Conservation (phyloP, 306 rosid genomes). For the Citrullus mucosospermus region DNA sequence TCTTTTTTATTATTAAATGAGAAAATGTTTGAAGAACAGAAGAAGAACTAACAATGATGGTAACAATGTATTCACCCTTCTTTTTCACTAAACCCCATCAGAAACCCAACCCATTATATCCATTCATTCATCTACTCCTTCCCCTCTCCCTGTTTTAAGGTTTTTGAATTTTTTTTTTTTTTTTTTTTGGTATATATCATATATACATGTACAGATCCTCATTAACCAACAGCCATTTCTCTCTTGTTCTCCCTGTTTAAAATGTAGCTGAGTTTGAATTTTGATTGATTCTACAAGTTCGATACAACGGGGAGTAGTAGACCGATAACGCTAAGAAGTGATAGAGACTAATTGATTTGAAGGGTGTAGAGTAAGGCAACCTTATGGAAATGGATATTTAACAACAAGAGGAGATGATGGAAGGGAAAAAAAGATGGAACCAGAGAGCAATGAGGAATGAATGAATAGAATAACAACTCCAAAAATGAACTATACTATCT, state of each 20-base stretch:
- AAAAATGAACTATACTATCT: slow-evolving; percentile 44
- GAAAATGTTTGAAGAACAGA: slow-evolving; percentile 6
- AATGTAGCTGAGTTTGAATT: neutral
- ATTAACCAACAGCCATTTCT: neutral
- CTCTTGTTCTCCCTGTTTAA: neutral
- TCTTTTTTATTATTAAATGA: slow-evolving; percentile 3
- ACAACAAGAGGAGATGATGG: neutral
- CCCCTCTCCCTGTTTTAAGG: neutral
- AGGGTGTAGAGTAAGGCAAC: neutral
- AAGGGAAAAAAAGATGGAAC: slow-evolving; percentile 28
- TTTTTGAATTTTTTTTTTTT: neutral
- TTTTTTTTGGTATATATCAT: neutral
- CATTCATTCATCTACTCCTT: neutral
- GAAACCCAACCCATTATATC: neutral
- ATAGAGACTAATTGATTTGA: neutral
- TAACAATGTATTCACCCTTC: slow-evolving; percentile 5
- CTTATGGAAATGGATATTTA: neutral
- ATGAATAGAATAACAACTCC: slow-evolving; percentile 66
- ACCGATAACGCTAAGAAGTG: neutral
- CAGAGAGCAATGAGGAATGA: slow-evolving; percentile 79
- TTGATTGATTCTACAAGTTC: neutral
- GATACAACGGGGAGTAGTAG: neutral
- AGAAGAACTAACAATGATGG: slow-evolving; percentile 3
- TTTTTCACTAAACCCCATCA: neutral
- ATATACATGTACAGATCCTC: slow-evolving; percentile 10